Evolutionary conservation across 1,284 basidiomycete genomes (phyloP).

Genomic region (Pascua sp.): DNA sequence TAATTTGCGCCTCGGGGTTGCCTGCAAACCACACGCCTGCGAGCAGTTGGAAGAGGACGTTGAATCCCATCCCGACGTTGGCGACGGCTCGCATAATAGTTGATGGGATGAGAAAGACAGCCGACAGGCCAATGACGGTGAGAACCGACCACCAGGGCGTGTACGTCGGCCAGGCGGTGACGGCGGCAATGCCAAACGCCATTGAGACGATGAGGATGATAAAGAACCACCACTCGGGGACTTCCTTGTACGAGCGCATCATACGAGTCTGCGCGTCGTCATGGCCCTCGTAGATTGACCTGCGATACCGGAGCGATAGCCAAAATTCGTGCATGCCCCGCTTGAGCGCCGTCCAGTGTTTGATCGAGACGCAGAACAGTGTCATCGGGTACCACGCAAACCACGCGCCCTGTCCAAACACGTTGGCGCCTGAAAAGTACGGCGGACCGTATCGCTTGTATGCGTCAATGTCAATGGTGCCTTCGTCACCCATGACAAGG

Average conservation of each 20-base stretch:
- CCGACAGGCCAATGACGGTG: conserved; percentile 25
- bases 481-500: conserved; percentile 36
- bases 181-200: conserved; percentile 48
- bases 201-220: conserved; percentile 60
- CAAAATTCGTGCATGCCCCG: neutral
- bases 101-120: conserved; percentile 23
- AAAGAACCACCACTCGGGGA: conserved; percentile 75
- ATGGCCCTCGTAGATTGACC: conserved; percentile 27
- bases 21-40: conserved; percentile 2
- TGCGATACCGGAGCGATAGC: neutral
- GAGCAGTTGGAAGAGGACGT: conserved; percentile 36
- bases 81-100: conserved; percentile 59
- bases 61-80: conserved; percentile 55
- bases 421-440: conserved; percentile 35
- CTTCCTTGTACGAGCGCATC: conserved; percentile 61
- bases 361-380: conserved; percentile 37
- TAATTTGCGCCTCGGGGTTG: neutral
- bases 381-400: conserved; percentile 37
- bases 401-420: conserved; percentile 15
- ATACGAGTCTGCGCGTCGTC: conserved; percentile 12
- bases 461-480: conserved; percentile 27
- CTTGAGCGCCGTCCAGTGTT: conserved; percentile 56
- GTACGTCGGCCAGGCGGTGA: conserved; percentile 57
- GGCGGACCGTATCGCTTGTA: conserved; percentile 39
- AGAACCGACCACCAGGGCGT: conserved; percentile 60